phyloP scores from a whole-genome alignment of 257 asterid genomes.

The Coffea eugenioides region DNA sequence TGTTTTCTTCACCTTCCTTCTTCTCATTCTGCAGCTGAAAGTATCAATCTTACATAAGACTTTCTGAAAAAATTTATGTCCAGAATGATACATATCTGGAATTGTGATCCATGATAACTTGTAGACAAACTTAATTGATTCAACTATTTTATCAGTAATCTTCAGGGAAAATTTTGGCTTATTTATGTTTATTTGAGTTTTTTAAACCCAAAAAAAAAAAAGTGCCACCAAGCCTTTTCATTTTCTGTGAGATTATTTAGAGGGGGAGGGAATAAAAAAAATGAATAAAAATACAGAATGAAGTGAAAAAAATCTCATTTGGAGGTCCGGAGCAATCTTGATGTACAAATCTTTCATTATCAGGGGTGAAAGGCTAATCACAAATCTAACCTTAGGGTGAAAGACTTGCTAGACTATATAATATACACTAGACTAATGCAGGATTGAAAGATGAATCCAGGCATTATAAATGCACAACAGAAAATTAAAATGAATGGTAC shows the following conservation, averaged over 20 bases:
- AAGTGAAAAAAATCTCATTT: neutral
- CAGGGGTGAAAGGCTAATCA: no score
- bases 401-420: no score
- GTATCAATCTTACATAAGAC: neutral
- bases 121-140: neutral
- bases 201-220: neutral
- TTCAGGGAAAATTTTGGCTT: neutral
- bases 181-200: neutral
- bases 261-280: no score
- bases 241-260: neutral
- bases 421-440: no score
- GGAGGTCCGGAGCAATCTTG: neutral
- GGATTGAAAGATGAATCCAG: neutral
- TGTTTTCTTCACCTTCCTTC: neutral
- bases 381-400: no score
- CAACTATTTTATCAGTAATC: neutral
- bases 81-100: neutral
- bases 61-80: neutral
- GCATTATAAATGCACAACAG: no score
- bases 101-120: neutral
- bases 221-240: neutral
- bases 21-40: neutral
- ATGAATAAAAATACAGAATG: neutral
- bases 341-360: no score
- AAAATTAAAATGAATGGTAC: neutral